Evolutionary conservation across 176 grass and related monocot genomes (phyloP).

Genomic region (Musa schizocarpa): DNA sequence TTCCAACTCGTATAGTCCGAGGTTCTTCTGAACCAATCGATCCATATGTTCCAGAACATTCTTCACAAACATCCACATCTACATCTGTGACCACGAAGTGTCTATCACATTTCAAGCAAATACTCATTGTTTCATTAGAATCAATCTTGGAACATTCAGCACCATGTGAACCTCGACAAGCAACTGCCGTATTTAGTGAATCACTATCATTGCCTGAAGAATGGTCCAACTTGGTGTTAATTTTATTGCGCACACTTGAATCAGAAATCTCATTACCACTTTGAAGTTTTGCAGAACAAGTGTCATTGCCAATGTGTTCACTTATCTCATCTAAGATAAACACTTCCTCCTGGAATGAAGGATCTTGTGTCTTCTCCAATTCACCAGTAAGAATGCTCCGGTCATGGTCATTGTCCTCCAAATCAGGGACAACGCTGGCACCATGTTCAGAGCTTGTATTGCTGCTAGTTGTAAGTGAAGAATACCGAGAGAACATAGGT

Average conservation of each 20-base stretch:
- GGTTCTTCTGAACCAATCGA: slow-evolving; percentile 4
- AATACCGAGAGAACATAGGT: slow-evolving; percentile 53
- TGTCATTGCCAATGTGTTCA: slow-evolving; percentile 31
- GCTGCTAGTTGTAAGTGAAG: slow-evolving; percentile 47
- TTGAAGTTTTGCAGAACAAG: neutral
- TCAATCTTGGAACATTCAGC: slow-evolving; percentile 17
- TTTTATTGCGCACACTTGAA: slow-evolving; percentile 2
- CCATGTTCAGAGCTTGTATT: slow-evolving; percentile 53
- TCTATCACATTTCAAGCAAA: slow-evolving; percentile 50
- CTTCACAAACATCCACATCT: slow-evolving; percentile 36
- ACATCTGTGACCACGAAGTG: slow-evolving; percentile 25
- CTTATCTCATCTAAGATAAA: slow-evolving; percentile 59
- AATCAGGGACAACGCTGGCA: slow-evolving; percentile 40
- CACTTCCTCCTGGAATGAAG: slow-evolving; percentile 46
- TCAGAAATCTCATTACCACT: slow-evolving; percentile 19
- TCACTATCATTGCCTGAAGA: slow-evolving; percentile 20
- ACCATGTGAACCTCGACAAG: slow-evolving; percentile 19
- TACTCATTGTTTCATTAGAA: slow-evolving; percentile 20
- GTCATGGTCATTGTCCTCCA: slow-evolving; percentile 30
- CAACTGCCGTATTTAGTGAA: slow-evolving; percentile 13
- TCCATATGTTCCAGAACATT: slow-evolving; percentile 31
- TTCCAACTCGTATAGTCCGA: neutral
- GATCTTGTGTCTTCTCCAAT: slow-evolving; percentile 33
- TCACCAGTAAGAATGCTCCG: slow-evolving; percentile 31
- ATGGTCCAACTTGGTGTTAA: slow-evolving; percentile 21